These are phyloP conservation scores for Bolboschoenus planiculmis DNA, from an alignment of 176 grass and related monocot species.

Conservation along the genomic window DNA sequence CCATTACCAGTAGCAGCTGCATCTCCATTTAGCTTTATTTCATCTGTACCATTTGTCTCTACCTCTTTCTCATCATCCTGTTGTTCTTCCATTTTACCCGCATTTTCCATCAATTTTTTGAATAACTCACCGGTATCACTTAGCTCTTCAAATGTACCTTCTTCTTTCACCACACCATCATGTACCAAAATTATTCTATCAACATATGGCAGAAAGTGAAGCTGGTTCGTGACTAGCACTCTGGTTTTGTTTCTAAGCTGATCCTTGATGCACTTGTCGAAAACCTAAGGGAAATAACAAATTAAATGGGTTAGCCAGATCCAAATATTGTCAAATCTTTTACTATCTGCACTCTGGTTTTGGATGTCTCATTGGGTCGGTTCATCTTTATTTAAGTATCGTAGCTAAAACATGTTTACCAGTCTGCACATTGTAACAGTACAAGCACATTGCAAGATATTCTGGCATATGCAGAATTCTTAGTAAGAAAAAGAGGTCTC, in stretches of 20 bases:
- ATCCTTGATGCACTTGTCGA: constrained; percentile 97
- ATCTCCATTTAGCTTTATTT: constrained; percentile 47
- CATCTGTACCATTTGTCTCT: constrained; percentile 38
- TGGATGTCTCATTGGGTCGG: not conserved
- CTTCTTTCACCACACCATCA: constrained; percentile 91
- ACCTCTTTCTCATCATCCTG: constrained; percentile 56
- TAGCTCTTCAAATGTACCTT: constrained; percentile 96
- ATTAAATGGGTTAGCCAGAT: not conserved
- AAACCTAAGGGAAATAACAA: constrained; percentile 54
- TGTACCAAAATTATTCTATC: constrained; percentile 86
- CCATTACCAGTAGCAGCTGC: constrained; percentile 27
- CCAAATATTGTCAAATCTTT: not conserved
- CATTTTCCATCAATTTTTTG: constrained; percentile 99
- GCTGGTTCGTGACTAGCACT: constrained; percentile 95
- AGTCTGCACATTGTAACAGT: not conserved
- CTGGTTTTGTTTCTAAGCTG: constrained; percentile 85
- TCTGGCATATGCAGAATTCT: not conserved
- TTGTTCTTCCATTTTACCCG: constrained; percentile 99
- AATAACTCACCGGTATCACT: constrained; percentile 71
- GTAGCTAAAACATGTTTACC: not conserved
- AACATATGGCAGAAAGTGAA: constrained; percentile 93
- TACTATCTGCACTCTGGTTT: not conserved
- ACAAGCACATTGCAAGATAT: not conserved
- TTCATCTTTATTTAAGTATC: not conserved
- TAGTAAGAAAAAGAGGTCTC: not conserved